A percentile compares a stretch with the other conserved stretches of the same genome.
These are phyloP conservation scores for Lepidium sativum DNA, from an alignment of 345 rosid species.

Conservation along the genomic window DNA sequence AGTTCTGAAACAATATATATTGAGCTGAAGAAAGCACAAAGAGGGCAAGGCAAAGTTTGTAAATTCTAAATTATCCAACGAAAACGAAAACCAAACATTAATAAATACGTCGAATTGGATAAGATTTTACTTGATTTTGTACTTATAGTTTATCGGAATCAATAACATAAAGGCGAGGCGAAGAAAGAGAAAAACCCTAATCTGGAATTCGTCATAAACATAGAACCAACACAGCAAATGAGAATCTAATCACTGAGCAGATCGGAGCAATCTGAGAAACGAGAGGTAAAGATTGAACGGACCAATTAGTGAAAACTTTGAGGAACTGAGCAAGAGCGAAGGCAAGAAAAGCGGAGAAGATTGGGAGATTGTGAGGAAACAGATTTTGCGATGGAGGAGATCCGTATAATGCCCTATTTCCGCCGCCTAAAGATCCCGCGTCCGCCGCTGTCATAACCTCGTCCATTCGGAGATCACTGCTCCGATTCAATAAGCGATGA, in stretches of 20 bases:
- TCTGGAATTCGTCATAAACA: neutral
- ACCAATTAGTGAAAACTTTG: slow-evolving; percentile 95
- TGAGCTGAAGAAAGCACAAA: neutral
- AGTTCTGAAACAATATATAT: neutral
- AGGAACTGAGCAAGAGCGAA: slow-evolving; percentile 94
- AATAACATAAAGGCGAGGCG: neutral
- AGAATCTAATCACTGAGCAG: neutral
- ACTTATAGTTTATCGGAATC: neutral
- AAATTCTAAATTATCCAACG: neutral
- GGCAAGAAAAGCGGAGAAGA: slow-evolving; percentile 80
- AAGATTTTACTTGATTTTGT: too few relatives aligned
- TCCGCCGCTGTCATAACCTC: slow-evolving; percentile 60
- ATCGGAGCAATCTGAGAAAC: neutral
- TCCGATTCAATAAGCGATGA: neutral
- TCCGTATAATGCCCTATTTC: slow-evolving; percentile 18
- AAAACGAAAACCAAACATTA: neutral
- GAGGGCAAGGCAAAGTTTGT: neutral
- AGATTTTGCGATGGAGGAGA: slow-evolving; percentile 33
- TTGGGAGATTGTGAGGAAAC: slow-evolving; percentile 64
- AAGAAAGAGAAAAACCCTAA: neutral
- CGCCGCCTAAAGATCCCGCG: slow-evolving; percentile 25
- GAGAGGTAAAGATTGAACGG: slow-evolving; percentile 22
- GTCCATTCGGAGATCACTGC: slow-evolving; percentile 30
- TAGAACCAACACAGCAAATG: neutral
- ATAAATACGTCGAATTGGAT: neutral